Percentiles rank a stretch among this genome's conserved stretches.
Evolutionary conservation across 148 eudicot species (phyloP).

Genomic region (Pouteria glomerata): DNA sequence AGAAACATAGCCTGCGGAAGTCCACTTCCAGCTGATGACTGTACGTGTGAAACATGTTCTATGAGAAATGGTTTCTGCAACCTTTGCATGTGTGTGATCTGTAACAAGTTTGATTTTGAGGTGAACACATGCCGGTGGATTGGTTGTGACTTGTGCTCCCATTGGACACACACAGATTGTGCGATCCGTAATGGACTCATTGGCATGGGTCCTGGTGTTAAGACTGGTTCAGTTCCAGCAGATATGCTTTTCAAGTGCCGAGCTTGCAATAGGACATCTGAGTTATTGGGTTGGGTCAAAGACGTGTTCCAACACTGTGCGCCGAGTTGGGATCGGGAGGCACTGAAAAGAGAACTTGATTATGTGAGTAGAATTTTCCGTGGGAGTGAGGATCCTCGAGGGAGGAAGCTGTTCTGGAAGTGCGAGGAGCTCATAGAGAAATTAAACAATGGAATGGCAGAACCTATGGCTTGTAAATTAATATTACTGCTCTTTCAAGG

Average conservation of each 20-base stretch:
- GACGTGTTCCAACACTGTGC: constrained; percentile 68
- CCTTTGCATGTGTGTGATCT: constrained; percentile 72
- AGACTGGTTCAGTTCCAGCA: constrained; percentile 26
- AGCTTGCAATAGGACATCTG: constrained; percentile 61
- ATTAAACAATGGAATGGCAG: constrained; percentile 45
- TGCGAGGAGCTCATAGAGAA: constrained; percentile 64
- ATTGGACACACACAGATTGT: constrained; percentile 77
- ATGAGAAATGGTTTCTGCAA: constrained; percentile 67
- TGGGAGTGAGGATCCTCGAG: constrained; percentile 60
- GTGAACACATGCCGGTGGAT: constrained; percentile 78
- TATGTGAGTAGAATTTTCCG: constrained; percentile 54
- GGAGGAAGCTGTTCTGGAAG: constrained; percentile 58
- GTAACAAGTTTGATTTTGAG: constrained; percentile 72
- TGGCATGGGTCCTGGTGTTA: constrained; percentile 46
- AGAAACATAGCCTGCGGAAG: constrained; percentile 68
- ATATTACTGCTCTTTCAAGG: constrained; percentile 55
- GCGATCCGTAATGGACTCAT: constrained; percentile 63
- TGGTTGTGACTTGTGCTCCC: constrained; percentile 63
- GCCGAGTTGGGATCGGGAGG: constrained; percentile 56
- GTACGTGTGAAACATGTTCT: constrained; percentile 52
- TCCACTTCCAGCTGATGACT: constrained; percentile 59
- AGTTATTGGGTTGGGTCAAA: constrained; percentile 68
- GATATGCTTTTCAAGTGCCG: constrained; percentile 65
- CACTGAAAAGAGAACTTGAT: constrained; percentile 58
- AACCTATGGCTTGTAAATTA: constrained; percentile 41